These are phyloP conservation scores for Candida broadrunensis DNA, from an alignment of 805 yeast species.

Conservation along the genomic window DNA sequence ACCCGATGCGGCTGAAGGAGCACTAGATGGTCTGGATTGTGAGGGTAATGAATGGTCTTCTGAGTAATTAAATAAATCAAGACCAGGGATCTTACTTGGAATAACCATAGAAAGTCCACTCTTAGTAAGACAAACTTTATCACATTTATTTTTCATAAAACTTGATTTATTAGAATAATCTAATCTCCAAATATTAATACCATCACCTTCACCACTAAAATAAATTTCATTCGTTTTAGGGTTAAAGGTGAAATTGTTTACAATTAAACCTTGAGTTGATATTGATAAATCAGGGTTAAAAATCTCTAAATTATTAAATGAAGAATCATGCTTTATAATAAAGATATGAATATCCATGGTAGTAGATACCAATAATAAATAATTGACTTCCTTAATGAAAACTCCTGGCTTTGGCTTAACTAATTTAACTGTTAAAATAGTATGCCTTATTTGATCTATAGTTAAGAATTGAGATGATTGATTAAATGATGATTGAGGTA, in stretches of 20 bases:
- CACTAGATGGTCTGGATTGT: background rate
- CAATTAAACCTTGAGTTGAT: constrained; percentile 74
- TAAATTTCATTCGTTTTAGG: constrained; percentile 74
- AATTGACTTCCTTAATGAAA: constrained; percentile 73
- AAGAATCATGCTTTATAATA: constrained; percentile 58
- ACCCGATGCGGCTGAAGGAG: background rate
- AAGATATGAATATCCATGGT: constrained; percentile 73
- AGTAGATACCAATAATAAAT: constrained; percentile 75
- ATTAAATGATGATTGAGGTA: constrained; percentile 47
- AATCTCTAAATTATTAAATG: constrained; percentile 53
- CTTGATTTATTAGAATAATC: constrained; percentile 78
- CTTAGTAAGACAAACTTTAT: constrained; percentile 78
- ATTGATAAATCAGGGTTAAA: constrained; percentile 82
- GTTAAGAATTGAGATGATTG: constrained; percentile 59
- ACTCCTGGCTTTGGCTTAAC: constrained; percentile 81
- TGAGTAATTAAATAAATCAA: constrained; percentile 25
- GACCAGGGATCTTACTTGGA: constrained; percentile 33
- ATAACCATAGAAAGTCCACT: constrained; percentile 44
- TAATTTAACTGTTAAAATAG: constrained; percentile 71
- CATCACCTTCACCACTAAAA: constrained; percentile 79
- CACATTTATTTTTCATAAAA: constrained; percentile 83
- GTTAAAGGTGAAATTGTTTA: constrained; percentile 57
- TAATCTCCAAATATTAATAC: constrained; percentile 81
- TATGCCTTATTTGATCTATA: constrained; percentile 77
- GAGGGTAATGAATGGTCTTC: constrained; percentile 9